phyloP scores from a whole-genome alignment of 1,139 yeast species.

The Kodamaea alishanica region DNA sequence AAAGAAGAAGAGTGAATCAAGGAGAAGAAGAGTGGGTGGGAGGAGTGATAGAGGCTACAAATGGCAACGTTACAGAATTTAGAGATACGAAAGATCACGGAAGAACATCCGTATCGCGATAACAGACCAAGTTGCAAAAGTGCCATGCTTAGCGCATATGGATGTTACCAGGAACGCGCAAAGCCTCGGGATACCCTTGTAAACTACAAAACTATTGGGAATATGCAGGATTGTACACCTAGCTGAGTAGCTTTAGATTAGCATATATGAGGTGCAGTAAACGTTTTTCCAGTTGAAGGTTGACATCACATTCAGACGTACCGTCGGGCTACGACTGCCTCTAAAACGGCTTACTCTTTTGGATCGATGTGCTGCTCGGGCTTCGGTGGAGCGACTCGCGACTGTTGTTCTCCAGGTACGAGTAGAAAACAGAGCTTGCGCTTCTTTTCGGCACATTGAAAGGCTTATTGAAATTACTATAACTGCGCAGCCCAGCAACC shows the following conservation, averaged over 20 bases:
- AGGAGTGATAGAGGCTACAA: too few relatives aligned
- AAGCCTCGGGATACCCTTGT: not conserved
- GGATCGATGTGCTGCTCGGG: conserved; percentile 3
- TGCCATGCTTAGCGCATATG: too few relatives aligned
- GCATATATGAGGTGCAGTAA: too few relatives aligned
- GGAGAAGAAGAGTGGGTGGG: too few relatives aligned
- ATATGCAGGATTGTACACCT: conserved; percentile 5
- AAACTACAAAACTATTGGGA: not conserved
- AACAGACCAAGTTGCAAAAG: too few relatives aligned
- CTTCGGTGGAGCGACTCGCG: conserved; percentile 20
- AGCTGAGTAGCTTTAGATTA: not conserved
- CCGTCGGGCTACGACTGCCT: too few relatives aligned
- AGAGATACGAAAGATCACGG: too few relatives aligned
- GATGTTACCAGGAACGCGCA: not conserved
- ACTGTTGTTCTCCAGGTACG: conserved; percentile 25
- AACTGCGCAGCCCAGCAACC: conserved; percentile 5
- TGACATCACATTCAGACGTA: too few relatives aligned
- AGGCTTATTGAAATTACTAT: conserved; percentile 34
- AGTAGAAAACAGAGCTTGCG: conserved; percentile 13
- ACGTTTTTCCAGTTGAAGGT: too few relatives aligned
- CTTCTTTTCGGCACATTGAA: conserved; percentile 32
- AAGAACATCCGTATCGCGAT: too few relatives aligned
- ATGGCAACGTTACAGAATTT: too few relatives aligned
- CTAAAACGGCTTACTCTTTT: conserved; percentile 2
- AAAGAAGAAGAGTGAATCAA: too few relatives aligned